Evolutionary conservation across 164 flowering plant species (phyloP), one percentile per base, ranked within the genome.

Genomic region (Cinnamomum micranthum): DNA sequence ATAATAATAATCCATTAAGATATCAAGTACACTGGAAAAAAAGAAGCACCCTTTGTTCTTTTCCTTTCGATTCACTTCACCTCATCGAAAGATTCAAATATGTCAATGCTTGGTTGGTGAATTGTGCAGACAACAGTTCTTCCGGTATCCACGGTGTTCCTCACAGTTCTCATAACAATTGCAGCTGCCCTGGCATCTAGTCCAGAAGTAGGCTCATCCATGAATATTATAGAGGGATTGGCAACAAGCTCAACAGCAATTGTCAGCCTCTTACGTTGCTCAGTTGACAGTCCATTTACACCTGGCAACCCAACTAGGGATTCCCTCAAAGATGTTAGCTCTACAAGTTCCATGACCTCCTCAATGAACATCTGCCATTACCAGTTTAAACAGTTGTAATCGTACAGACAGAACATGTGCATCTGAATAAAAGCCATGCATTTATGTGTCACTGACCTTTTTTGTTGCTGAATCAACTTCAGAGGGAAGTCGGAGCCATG

Each of bases 141-240:
- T 71, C 89, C 89, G 1, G 89, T 85, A 75, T 87, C 87, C 10
- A 84, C 90, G 0, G 85, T 85, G 74, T 82, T 85, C 74, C 90
- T 80, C 7, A 87, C 90, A 1, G 87, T 81, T 83, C 90, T 87
- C 88, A 87, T 83, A 15, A 87, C 90, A 77, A 86, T 84, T 7
- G 88, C 86, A 0, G 90, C 88, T 4, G 88, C 87, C 72, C 90
- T 82, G 2, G 90, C 88, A 82, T 87, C 90, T 20, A 87, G 84
- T 20, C 90, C 90, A 25, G 90, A 86, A 7, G 90, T 86, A 28
- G 90, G 88, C 74, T 87, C 91, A 68, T 88, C 91, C 89, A 88
- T 85, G 79, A 86, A 88, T 41, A 87, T 84, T 51, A 87, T 84
- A 15, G 90, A 85, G 5, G 90, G 90, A 59, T 87, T 87, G 5